A percentile compares a stretch with the other conserved stretches of the same genome.
Conservation (phyloP, 2,329 filamentous ascomycete species). For the Rugonectria rugulosa region DNA sequence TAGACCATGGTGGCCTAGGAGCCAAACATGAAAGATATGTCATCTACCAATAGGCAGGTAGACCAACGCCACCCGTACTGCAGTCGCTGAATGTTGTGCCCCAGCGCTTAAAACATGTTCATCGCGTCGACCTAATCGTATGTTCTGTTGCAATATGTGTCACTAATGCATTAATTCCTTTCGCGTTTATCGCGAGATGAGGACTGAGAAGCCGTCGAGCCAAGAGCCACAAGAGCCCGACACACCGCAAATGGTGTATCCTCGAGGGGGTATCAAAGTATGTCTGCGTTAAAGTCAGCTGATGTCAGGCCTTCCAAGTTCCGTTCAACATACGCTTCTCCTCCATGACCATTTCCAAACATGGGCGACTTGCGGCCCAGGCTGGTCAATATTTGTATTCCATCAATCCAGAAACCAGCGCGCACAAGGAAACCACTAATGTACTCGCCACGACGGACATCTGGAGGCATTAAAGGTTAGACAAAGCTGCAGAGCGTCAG, state of each 20-base stretch:
- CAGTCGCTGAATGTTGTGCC: slow-evolving; percentile 2
- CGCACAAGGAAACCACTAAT: slow-evolving; percentile 86
- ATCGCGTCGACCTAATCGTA: slow-evolving; percentile 14
- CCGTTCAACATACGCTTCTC: slow-evolving; percentile 75
- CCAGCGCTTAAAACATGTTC: slow-evolving; percentile 25
- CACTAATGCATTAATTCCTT: slow-evolving; percentile 9
- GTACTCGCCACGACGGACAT: slow-evolving; percentile 84
- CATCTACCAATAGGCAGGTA: no score
- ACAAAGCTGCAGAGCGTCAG: background rate
- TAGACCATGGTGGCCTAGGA: slow-evolving; percentile 18
- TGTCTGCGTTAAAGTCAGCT: slow-evolving; percentile 62
- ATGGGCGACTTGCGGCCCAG: slow-evolving; percentile 84
- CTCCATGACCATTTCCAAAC: slow-evolving; percentile 82
- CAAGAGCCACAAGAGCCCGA: slow-evolving; percentile 81
- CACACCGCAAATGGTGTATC: slow-evolving; percentile 88
- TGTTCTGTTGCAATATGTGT: slow-evolving; percentile 24
- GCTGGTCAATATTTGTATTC: slow-evolving; percentile 88
- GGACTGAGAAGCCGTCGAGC: slow-evolving; percentile 86
- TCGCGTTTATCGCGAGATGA: slow-evolving; percentile 58
- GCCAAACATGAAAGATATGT: no score
- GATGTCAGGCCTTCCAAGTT: background rate
- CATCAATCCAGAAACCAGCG: slow-evolving; percentile 85
- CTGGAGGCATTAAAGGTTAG: slow-evolving; percentile 54
- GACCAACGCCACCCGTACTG: background rate
- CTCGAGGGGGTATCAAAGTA: slow-evolving; percentile 86